Conservation (phyloP, 1,284 basidiomycete species). For the Sporisorium reilianum region DNA sequence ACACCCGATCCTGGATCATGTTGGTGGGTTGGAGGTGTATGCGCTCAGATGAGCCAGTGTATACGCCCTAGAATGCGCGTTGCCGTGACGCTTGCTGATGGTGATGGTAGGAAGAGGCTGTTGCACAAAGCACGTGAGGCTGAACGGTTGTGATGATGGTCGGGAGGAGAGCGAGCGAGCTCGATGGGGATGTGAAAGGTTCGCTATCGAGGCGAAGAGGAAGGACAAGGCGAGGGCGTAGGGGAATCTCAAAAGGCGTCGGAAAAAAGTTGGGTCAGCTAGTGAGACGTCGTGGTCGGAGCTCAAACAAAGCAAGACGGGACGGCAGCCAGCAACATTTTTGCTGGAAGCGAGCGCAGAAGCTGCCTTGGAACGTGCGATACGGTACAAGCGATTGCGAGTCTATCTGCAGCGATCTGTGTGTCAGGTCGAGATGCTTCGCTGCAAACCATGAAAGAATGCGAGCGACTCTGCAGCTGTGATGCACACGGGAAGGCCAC, state of each 20-base stretch:
- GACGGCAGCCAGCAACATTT: background rate
- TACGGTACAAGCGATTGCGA: too few relatives aligned
- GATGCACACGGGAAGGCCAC: background rate
- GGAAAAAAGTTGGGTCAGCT: too few relatives aligned
- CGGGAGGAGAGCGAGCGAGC: background rate
- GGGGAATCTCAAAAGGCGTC: too few relatives aligned
- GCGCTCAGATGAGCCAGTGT: background rate
- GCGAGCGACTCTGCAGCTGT: background rate
- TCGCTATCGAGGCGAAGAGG: too few relatives aligned
- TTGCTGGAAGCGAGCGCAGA: background rate
- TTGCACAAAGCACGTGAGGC: background rate
- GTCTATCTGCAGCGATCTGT: background rate
- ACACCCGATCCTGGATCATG: constrained; percentile 10
- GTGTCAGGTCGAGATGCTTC: too few relatives aligned
- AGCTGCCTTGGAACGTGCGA: background rate
- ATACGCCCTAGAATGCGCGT: background rate
- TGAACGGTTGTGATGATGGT: background rate
- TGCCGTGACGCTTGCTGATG: background rate
- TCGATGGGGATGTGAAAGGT: background rate
- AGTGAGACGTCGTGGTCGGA: too few relatives aligned
- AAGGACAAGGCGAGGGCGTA: too few relatives aligned
- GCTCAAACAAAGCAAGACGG: too few relatives aligned
- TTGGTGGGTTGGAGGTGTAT: background rate
- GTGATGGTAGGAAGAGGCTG: background rate
- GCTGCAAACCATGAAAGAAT: too few relatives aligned